Percentiles rank a stretch among this genome's conserved stretches.
phyloP scores from a whole-genome alignment of 352 stramenopile species.

The Phytopythium kandeliae region DNA sequence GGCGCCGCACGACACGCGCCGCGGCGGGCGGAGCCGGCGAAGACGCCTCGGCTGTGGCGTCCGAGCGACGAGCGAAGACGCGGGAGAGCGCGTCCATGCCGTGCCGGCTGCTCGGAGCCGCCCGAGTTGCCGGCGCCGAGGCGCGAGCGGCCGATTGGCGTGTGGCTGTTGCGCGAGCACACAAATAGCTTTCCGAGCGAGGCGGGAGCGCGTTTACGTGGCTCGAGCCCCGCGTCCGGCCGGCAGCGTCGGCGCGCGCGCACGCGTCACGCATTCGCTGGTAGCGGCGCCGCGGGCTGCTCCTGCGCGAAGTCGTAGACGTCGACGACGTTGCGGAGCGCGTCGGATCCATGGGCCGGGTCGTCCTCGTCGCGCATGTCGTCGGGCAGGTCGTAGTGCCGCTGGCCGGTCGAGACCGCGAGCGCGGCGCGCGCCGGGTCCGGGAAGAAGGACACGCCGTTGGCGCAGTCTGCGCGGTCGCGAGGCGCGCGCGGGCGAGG shows the following conservation, averaged over 20 bases:
- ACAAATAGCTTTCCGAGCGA: background rate
- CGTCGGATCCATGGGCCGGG: slow-evolving; percentile 5
- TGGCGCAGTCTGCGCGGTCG: slow-evolving; percentile 50
- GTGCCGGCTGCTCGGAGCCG: no score
- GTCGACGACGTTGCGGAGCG: slow-evolving; percentile 25
- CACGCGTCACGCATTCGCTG: no score
- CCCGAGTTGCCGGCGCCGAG: no score
- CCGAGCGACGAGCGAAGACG: background rate
- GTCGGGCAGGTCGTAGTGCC: slow-evolving; percentile 54
- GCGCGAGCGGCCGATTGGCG: no score
- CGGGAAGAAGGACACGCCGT: slow-evolving; percentile 77
- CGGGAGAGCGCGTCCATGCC: background rate
- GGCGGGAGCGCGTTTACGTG: no score
- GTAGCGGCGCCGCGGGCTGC: no score
- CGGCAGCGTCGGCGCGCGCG: no score
- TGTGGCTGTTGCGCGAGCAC: no score
- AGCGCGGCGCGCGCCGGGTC: slow-evolving; percentile 31
- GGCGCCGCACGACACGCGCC: slow-evolving; percentile 28
- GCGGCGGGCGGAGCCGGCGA: background rate
- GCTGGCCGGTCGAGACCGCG: slow-evolving; percentile 57
- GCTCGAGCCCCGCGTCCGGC: no score
- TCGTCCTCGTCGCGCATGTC: slow-evolving; percentile 50
- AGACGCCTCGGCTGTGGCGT: background rate
- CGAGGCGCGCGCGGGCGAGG: no score
- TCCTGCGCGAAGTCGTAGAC: slow-evolving; percentile 32